These are phyloP conservation scores for Fraxinus nigra DNA, from an alignment of 305 asterid species.

Conservation along the genomic window DNA sequence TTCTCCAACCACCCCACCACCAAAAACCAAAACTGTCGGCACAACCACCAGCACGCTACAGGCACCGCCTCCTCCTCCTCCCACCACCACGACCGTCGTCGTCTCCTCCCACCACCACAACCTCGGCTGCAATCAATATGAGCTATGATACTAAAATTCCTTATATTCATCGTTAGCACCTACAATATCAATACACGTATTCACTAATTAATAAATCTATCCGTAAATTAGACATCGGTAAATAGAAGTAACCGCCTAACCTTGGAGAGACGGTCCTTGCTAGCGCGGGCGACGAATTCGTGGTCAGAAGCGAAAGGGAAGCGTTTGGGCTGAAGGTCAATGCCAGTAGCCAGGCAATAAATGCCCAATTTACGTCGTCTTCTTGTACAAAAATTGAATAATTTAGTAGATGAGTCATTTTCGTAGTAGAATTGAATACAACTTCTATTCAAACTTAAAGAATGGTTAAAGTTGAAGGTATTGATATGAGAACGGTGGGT, in stretches of 20 bases:
- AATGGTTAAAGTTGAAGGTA: constrained; percentile 22
- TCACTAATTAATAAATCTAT: constrained; percentile 15
- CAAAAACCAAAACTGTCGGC: no score
- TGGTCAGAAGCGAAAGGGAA: constrained; percentile 36
- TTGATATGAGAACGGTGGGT: constrained; percentile 13
- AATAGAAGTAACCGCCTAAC: constrained; percentile 16
- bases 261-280: constrained; percentile 71
- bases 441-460: constrained; percentile 13
- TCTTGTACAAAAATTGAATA: constrained; percentile 15
- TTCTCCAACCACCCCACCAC: no score
- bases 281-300: constrained; percentile 44
- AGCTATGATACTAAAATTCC: constrained; percentile 92
- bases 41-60: no score
- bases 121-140: constrained; percentile 52
- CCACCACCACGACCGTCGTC: no score
- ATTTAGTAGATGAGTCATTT: no score
- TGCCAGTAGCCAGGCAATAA: constrained; percentile 42
- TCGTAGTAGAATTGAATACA: not conserved
- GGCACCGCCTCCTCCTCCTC: no score
- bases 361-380: constrained; percentile 33
- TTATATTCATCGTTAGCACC: constrained; percentile 77
- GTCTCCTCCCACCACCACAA: no score
- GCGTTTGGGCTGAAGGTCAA: constrained; percentile 42
- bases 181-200: constrained; percentile 26
- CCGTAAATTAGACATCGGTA: not conserved